Evolutionary conservation across 176 grass and related monocot species (phyloP).

Genomic region (Puccinellia tenuiflora): DNA sequence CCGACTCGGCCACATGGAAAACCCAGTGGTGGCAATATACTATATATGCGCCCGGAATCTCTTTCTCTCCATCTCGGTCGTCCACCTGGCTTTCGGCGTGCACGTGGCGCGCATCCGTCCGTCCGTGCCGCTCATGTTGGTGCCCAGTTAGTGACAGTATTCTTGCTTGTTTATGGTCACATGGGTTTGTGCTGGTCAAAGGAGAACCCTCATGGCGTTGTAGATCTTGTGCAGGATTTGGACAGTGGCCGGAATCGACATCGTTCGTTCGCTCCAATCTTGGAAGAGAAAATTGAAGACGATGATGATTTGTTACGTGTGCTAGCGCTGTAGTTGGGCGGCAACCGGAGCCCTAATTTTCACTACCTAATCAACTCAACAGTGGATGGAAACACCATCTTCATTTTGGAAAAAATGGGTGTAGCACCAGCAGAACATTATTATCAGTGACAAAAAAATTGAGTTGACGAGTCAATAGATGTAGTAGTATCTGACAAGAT

Average conservation of each 20-base stretch:
- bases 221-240: conserved; percentile 39
- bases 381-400: background rate
- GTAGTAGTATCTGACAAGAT: background rate
- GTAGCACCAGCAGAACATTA: background rate
- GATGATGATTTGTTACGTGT: background rate
- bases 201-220: background rate
- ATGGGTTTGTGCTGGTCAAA: conserved; percentile 42
- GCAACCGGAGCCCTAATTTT: background rate
- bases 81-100: background rate
- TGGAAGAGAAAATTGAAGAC: background rate
- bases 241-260: background rate
- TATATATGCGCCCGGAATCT: background rate
- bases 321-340: background rate
- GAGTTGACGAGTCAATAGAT: background rate
- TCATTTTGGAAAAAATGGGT: background rate
- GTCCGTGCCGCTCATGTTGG: background rate
- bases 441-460: background rate
- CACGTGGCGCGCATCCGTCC: conserved; percentile 13
- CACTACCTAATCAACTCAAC: background rate
- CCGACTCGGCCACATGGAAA: conserved; percentile 33
- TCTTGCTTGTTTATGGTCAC: background rate
- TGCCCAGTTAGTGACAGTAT: background rate
- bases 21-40: background rate
- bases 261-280: background rate
- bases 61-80: background rate